Percentiles rank a stretch among this genome's conserved stretches.
These are phyloP conservation scores for Vigna hirtella DNA, from an alignment of 306 rosid species.

Conservation along the genomic window DNA sequence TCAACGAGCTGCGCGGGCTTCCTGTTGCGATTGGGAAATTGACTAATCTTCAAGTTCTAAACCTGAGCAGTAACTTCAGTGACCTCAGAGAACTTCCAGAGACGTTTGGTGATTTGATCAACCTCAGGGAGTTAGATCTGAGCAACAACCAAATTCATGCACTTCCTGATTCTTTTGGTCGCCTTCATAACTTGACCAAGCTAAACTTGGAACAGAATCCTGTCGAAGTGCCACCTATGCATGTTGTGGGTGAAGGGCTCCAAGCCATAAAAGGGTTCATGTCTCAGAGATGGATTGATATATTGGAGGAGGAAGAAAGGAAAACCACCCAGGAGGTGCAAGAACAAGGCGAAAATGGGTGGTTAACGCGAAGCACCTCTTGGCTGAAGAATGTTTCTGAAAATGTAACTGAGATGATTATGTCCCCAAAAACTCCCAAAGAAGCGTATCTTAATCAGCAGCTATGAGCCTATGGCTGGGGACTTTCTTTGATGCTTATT, in stretches of 20 bases:
- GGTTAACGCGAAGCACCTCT: conserved; percentile 89
- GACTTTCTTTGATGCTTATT: not conserved
- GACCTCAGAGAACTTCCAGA: conserved; percentile 85
- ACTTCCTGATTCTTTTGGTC: conserved; percentile 89
- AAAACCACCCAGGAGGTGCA: conserved; percentile 58
- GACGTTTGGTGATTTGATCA: conserved; percentile 79
- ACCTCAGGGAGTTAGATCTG: conserved; percentile 88
- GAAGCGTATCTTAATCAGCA: conserved; percentile 83
- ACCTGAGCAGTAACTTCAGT: conserved; percentile 83
- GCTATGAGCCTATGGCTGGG: conserved; percentile 62
- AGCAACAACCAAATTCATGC: conserved; percentile 93
- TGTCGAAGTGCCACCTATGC: conserved; percentile 75
- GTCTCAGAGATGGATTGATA: conserved; percentile 85
- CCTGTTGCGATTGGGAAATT: conserved; percentile 79
- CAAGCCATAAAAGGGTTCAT: conserved; percentile 75
- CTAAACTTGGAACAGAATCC: conserved; percentile 95
- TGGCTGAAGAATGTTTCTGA: conserved; percentile 80
- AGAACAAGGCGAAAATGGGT: conserved; percentile 64
- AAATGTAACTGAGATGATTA: conserved; percentile 58
- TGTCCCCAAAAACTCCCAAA: conserved; percentile 63
- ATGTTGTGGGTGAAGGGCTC: conserved; percentile 70
- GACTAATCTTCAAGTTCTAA: conserved; percentile 66
- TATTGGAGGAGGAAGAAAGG: conserved; percentile 80
- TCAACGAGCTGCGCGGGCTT: conserved; percentile 88
- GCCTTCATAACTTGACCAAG: conserved; percentile 77